Conservation (phyloP, 148 eudicot species). For the Heliamphora exappendiculata region DNA sequence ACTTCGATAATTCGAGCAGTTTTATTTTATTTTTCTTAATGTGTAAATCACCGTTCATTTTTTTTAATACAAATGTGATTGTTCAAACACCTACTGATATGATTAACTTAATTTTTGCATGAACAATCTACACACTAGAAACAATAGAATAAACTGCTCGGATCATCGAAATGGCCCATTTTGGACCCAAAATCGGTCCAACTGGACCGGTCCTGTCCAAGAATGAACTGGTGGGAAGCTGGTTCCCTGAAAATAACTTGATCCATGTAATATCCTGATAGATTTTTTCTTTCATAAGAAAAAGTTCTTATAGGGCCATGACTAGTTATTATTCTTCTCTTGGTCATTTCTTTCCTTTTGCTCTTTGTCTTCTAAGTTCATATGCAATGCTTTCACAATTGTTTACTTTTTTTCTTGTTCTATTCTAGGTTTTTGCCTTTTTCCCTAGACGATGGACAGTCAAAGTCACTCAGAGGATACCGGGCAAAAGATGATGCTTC, state of each 20-base stretch:
- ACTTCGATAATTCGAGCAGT: no score
- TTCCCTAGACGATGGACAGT: constrained; percentile 11
- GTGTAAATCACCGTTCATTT: no score
- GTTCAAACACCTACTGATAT: no score
- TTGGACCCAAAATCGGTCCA: no score
- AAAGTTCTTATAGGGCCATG: not conserved
- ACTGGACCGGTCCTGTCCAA: no score
- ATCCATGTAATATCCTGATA: not conserved
- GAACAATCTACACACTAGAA: no score
- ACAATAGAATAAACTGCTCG: no score
- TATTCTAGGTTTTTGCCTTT: constrained; percentile 6
- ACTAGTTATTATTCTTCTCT: not conserved
- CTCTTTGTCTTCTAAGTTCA: not conserved
- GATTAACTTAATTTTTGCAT: no score
- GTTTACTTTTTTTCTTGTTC: not conserved
- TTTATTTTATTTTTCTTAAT: no score
- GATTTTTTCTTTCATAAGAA: not conserved
- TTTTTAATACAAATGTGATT: no score
- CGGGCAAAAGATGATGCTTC: constrained; percentile 22
- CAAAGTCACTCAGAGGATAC: constrained; percentile 13
- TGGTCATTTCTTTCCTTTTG: not conserved
- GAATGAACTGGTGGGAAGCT: no score
- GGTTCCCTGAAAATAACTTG: not conserved
- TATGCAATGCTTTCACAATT: not conserved
- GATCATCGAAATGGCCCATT: no score